phyloP scores from a whole-genome alignment of 305 asterid genomes.

The Stenogyne calaminthoides region DNA sequence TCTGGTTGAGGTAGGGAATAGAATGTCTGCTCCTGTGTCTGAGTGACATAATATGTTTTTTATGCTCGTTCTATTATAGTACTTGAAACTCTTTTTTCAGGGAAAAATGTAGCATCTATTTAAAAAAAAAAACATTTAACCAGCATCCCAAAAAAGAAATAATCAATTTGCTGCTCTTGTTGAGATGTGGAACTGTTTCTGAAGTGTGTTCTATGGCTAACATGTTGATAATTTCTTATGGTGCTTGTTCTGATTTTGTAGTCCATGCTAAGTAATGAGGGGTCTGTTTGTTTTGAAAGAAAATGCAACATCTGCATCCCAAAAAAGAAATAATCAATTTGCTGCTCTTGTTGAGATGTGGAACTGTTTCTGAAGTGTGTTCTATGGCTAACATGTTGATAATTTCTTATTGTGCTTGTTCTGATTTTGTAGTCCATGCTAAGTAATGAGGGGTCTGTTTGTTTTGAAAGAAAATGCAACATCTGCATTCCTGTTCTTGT shows the following conservation, averaged over 20 bases:
- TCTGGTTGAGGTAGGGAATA: constrained; percentile 80
- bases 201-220: constrained; percentile 7
- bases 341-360: constrained; percentile 90
- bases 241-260: not conserved
- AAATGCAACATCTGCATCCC: constrained; percentile 41
- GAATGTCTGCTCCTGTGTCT: constrained; percentile 6
- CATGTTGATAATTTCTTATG: constrained; percentile 20
- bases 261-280: no score
- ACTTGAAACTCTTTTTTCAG: not conserved
- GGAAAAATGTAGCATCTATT: not conserved
- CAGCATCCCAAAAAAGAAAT: constrained; percentile 81
- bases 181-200: constrained; percentile 56
- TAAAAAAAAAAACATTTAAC: constrained; percentile 37
- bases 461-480: not conserved
- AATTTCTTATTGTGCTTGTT: not conserved
- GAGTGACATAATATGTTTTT: constrained; percentile 15
- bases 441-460: no score
- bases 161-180: constrained; percentile 86
- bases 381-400: constrained; percentile 21
- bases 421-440: not conserved
- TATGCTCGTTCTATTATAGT: not conserved
- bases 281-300: no score
- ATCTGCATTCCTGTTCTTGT: constrained; percentile 58
- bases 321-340: constrained; percentile 86
- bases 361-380: constrained; percentile 7